Conservation (phyloP, 2,329 filamentous ascomycete species). For the Colletotrichum gloeosporioides region DNA sequence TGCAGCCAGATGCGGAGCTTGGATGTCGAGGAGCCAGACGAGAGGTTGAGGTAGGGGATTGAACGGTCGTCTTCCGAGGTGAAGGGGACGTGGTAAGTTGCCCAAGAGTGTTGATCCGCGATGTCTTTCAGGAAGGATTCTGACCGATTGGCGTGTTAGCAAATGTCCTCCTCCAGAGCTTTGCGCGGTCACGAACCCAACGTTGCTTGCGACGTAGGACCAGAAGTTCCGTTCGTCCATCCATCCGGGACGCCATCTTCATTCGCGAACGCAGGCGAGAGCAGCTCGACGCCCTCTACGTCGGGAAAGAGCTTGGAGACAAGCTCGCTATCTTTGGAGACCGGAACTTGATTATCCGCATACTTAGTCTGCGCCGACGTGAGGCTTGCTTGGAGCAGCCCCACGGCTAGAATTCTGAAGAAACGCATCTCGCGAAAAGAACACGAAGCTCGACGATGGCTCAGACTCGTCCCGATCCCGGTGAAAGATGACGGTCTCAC, state of each 20-base stretch:
- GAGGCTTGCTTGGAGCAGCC: not conserved
- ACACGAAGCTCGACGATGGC: fast-evolving
- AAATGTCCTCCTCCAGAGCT: fast-evolving
- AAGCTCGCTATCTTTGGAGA: not conserved
- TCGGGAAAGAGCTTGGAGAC: not conserved
- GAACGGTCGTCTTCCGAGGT: constrained; percentile 26
- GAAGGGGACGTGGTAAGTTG: constrained; percentile 25
- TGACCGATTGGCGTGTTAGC: not conserved
- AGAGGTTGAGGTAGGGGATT: constrained; percentile 24
- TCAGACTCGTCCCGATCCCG: not conserved
- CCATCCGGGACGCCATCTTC: constrained; percentile 23
- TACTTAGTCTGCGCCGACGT: constrained; percentile 1
- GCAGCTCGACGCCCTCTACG: constrained; percentile 21
- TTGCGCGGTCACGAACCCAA: not conserved
- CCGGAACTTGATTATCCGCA: not conserved
- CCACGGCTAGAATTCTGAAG: not conserved
- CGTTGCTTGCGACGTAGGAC: constrained; percentile 27
- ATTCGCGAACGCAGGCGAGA: constrained; percentile 29
- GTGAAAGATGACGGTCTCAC: not conserved
- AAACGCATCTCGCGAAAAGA: not conserved
- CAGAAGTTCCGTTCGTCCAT: constrained; percentile 29
- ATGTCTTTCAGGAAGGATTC: constrained; percentile 24
- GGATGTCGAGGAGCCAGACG: not conserved
- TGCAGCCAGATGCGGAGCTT: constrained; percentile 35
- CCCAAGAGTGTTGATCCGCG: constrained; percentile 23